Base-by-base conservation (phyloP, 208 protist species). In the Trypanosoma boissoni region DNA sequence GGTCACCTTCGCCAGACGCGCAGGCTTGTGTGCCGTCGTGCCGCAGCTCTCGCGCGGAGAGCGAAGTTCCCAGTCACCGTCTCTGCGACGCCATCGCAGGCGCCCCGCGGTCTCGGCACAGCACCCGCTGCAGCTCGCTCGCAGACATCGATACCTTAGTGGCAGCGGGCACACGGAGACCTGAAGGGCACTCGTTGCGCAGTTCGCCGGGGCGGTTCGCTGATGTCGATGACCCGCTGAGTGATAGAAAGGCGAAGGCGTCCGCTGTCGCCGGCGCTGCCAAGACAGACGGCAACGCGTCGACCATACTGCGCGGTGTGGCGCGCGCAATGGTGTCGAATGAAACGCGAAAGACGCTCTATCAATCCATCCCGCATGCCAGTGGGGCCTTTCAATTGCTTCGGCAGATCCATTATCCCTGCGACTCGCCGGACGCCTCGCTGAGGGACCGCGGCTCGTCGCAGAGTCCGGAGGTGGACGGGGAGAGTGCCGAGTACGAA, bases 321-420 rank as follows among this genome's bases (percentile, higher is more conserved):
- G 31, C 34, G 7, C 8, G 42, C 34, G 3, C 32, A 2, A 46
- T 46, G 2, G 34, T 50, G 36, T 8, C 36, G 12, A 36, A 10
- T 12, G 53, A 61, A 42, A 68, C 51, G 31, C 34, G 49, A 29
- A 32, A 66, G 44, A 58, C 63, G 2, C 53, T 92, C 0, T 83
- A 87, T 67, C 68, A 79, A 49, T 87, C 80, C 1, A 62, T 88
- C 10, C 53, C 54, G 6, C 42, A 64, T 32, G 62, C 64, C 20
- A 75, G 72, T 41, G 75, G 68, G 3, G 60, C 46, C 0, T 93
- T 88, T 64, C 70, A 64, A 31, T 81, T 86, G 50, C 80, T 73
- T 32, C 86, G 91, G 51, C 72, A 65, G 36, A 58, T 93, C 18
- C 66, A 72, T 63, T 88, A 93, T 64, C 86, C 86, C 1, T 64